phyloP scores from a whole-genome alignment of 1,284 basidiomycete species.

The Tylopilus sp. region DNA sequence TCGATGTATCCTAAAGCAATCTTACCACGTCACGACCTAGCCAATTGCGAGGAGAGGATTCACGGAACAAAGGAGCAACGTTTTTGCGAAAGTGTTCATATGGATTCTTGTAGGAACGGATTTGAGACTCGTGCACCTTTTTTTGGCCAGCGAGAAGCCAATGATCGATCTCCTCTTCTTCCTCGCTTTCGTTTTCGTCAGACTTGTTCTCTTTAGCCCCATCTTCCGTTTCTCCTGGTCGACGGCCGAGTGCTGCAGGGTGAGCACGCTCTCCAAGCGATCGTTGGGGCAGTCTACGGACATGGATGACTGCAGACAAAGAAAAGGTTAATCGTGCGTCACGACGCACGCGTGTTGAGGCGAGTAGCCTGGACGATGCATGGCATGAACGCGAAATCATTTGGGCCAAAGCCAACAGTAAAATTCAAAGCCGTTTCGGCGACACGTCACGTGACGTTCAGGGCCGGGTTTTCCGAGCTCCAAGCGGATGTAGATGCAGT shows the following conservation, averaged over 20 bases:
- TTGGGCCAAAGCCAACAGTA: slow-evolving; percentile 4
- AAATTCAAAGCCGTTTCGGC: slow-evolving; percentile 17
- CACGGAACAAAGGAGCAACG: slow-evolving; percentile 23
- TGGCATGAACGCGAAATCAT: slow-evolving; percentile 26
- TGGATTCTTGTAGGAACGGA: slow-evolving; percentile 16
- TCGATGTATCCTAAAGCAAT: slow-evolving; percentile 20
- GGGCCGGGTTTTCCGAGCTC: slow-evolving; percentile 14
- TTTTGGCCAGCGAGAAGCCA: slow-evolving; percentile 11
- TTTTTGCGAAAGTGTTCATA: slow-evolving; percentile 17
- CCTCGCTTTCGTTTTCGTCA: slow-evolving; percentile 5
- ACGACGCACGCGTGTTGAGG: slow-evolving; percentile 7
- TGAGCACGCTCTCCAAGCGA: slow-evolving; percentile 5
- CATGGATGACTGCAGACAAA: slow-evolving; percentile 13
- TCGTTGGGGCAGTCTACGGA: slow-evolving; percentile 12
- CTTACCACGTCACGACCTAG: slow-evolving; percentile 53
- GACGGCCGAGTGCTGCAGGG: neutral
- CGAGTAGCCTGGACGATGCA: slow-evolving; percentile 11
- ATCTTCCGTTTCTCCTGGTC: slow-evolving; percentile 4
- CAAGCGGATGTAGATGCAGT: too few species aligned
- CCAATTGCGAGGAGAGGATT: slow-evolving; percentile 49
- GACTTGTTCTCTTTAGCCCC: slow-evolving; percentile 5
- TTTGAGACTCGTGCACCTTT: slow-evolving; percentile 16
- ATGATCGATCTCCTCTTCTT: slow-evolving; percentile 11
- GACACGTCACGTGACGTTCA: slow-evolving; percentile 28
- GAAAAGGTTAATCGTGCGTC: slow-evolving; percentile 20